Evolutionary conservation across 768 basidiomycete species (phyloP), one percentile per base, ranked within the genome.

Genomic region (Epithele typhae): DNA sequence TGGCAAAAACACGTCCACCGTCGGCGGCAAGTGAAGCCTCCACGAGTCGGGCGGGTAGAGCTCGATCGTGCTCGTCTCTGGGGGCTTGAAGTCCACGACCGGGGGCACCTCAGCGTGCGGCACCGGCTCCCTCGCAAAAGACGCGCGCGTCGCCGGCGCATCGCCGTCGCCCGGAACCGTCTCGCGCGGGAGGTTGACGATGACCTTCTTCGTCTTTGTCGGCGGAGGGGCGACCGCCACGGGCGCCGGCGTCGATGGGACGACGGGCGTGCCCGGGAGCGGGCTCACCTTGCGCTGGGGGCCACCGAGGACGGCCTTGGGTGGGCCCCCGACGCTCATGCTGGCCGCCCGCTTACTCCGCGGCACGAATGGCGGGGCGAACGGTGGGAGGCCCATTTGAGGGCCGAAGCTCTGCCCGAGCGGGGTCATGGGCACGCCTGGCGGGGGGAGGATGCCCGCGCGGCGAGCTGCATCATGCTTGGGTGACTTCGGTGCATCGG

Each of bases 261-360:
- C 60, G 9, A 54, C 46, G 12, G 62, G 59, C 9, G 34, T 49
- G 0, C 79, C 73, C 5, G 79, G 75, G 48, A 85, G 66, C 10
- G 87, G 87, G 62, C 82, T 86, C 41, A 81, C 73, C 66, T 87
- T 92, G 37, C 85, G 77, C 37, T 80, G 77, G 11, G 85, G 88
- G 0, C 90, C 90, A 15, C 90, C 90, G 2, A 92, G 68, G 0
- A 81, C 76, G 1, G 90, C 90, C 63, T 92, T 92, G 8, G 90
- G 90, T n/a, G 90, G 90, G 6, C 90, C 90, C 11, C 90, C 90
- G 34, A 86, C 78, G 60, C 83, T 87, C 36, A 84, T 52, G 52
- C 76, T 78, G 14, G 74, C 76, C 46, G 86, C 78, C 35, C 87
- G 74, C 62, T 84, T 74, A 59, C 73, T 84, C 45, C 84, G 69